phyloP scores from a whole-genome alignment of 2,329 filamentous ascomycete species.

The Clonostachys byssicola region DNA sequence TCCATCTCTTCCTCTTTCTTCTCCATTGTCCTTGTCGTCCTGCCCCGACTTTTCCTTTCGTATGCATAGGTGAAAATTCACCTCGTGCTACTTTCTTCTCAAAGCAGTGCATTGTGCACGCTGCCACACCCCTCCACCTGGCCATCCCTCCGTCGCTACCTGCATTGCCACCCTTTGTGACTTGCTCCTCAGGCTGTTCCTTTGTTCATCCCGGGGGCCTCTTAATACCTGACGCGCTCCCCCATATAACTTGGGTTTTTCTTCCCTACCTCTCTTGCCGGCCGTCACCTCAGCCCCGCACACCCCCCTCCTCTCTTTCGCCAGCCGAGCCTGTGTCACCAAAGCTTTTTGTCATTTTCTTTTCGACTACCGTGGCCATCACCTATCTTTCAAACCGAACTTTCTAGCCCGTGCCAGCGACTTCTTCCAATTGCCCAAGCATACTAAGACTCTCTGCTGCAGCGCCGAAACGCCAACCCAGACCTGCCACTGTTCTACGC shows the following conservation, averaged over 20 bases:
- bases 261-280: background rate
- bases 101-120: background rate
- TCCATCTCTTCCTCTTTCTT: background rate
- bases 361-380: constrained; percentile 3
- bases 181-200: background rate
- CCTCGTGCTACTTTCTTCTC: constrained; percentile 1
- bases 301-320: background rate
- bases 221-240: constrained; percentile 1
- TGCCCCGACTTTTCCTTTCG: background rate
- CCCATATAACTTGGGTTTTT: background rate
- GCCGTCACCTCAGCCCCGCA: constrained; percentile 2
- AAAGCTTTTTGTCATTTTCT: constrained; percentile 1
- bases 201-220: background rate
- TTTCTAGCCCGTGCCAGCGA: constrained; percentile 1
- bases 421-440: constrained; percentile 1
- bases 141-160: constrained; percentile 2
- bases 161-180: constrained; percentile 3
- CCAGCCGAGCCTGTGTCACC: constrained; percentile 3
- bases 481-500: background rate
- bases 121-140: background rate
- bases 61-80: background rate
- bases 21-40: background rate
- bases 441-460: no score
- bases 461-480: background rate
- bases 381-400: constrained; percentile 1